phyloP scores from a whole-genome alignment of 2,329 filamentous ascomycete genomes.

The Aspergillus sp. region DNA sequence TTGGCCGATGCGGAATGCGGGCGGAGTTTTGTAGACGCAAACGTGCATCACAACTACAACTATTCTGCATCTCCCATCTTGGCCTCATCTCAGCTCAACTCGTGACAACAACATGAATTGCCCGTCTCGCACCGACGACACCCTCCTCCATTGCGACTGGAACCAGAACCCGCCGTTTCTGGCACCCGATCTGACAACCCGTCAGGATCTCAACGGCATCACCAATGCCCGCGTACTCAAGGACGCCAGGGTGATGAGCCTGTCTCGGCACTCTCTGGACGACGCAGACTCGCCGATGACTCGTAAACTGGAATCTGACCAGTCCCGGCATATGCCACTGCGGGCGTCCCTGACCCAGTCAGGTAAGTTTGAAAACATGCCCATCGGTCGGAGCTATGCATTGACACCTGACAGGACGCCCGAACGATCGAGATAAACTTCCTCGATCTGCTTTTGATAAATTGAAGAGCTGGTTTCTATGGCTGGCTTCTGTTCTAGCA shows the following conservation, averaged over 20 bases:
- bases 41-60: neutral
- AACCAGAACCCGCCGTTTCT: slow-evolving; percentile 56
- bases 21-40: neutral
- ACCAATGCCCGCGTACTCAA: slow-evolving; percentile 51
- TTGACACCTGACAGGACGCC: slow-evolving; percentile 21
- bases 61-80: neutral
- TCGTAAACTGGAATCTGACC: slow-evolving; percentile 3
- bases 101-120: slow-evolving; percentile 49
- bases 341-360: slow-evolving; percentile 31
- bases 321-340: neutral
- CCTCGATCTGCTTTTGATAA: slow-evolving; percentile 12
- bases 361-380: slow-evolving; percentile 19
- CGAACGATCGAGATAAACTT: slow-evolving; percentile 4
- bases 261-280: neutral
- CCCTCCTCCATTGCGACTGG: slow-evolving; percentile 50
- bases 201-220: slow-evolving; percentile 58
- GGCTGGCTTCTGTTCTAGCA: slow-evolving; percentile 28
- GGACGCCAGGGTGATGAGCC: slow-evolving; percentile 7
- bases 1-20: slow-evolving; percentile 5
- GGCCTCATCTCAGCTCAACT: too few species aligned
- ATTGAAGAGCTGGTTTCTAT: slow-evolving; percentile 23
- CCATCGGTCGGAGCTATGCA: neutral
- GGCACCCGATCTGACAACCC: slow-evolving; percentile 51
- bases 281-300: neutral
- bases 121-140: slow-evolving; percentile 54